phyloP scores from a whole-genome alignment of 1,139 yeast species.

The Wickerhamomyces sp. region DNA sequence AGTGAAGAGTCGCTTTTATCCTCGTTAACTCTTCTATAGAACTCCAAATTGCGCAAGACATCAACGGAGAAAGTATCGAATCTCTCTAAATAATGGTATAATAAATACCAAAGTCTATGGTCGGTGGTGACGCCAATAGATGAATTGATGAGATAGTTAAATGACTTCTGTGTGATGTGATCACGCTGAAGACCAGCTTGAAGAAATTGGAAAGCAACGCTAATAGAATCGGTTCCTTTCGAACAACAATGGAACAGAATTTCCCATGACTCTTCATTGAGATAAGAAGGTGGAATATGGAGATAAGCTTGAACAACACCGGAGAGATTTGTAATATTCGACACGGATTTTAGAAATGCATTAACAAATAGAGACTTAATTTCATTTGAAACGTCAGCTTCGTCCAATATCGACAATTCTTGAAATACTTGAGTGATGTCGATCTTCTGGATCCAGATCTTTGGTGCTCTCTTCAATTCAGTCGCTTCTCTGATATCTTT shows the following conservation, averaged over 20 bases:
- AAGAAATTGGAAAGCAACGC: slow-evolving; percentile 10
- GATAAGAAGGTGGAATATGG: slow-evolving; percentile 2
- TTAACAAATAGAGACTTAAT: slow-evolving; percentile 10
- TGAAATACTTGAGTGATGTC: slow-evolving; percentile 6
- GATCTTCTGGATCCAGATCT: slow-evolving; percentile 10
- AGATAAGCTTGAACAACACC: slow-evolving; percentile 16
- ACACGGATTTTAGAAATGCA: slow-evolving; percentile 8
- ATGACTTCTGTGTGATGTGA: background rate
- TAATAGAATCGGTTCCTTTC: slow-evolving; percentile 10
- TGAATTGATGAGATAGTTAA: slow-evolving; percentile 2
- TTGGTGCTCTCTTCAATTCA: slow-evolving; percentile 6
- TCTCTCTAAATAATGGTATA: slow-evolving; percentile 1
- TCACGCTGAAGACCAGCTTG: slow-evolving; percentile 1
- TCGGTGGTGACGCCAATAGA: background rate
- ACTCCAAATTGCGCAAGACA: too few relatives aligned
- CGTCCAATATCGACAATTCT: background rate
- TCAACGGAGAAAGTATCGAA: background rate
- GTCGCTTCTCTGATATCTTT: background rate
- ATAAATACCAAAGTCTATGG: slow-evolving; percentile 2
- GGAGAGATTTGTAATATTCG: slow-evolving; percentile 11
- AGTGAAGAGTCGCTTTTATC: background rate
- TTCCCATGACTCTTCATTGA: slow-evolving; percentile 6
- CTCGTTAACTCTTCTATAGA: background rate
- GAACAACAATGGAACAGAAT: slow-evolving; percentile 14
- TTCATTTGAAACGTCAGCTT: background rate